phyloP scores from a whole-genome alignment of 2,329 filamentous ascomycete species.

The Stemphylium lycopersici region DNA sequence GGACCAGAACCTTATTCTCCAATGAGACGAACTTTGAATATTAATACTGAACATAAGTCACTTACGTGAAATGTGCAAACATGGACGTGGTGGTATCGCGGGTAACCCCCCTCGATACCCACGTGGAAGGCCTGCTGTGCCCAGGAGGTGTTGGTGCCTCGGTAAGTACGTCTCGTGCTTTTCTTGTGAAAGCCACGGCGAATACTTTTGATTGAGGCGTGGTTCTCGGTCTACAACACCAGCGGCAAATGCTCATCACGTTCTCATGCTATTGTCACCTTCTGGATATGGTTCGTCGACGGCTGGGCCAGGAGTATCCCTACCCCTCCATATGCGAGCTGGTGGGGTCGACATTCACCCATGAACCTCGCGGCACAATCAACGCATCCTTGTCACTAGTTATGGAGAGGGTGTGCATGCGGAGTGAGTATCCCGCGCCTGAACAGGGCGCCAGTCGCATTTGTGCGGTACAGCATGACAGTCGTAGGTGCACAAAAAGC shows the following conservation, averaged over 20 bases:
- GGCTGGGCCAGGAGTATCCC: slow-evolving; percentile 17
- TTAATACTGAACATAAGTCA: neutral
- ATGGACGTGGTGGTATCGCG: neutral
- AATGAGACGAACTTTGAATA: neutral
- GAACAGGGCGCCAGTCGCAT: slow-evolving; percentile 11
- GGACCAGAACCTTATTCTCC: neutral
- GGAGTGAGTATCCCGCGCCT: slow-evolving; percentile 32
- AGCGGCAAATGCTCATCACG: slow-evolving; percentile 19
- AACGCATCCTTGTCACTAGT: slow-evolving; percentile 25
- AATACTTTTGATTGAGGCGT: slow-evolving; percentile 5
- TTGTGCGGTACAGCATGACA: slow-evolving; percentile 12
- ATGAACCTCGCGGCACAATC: slow-evolving; percentile 28
- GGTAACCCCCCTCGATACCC: neutral
- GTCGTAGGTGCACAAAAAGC: slow-evolving; percentile 16
- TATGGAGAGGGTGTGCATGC: slow-evolving; percentile 28
- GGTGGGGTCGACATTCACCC: slow-evolving; percentile 31
- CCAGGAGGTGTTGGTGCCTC: slow-evolving; percentile 5
- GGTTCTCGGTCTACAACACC: slow-evolving; percentile 13
- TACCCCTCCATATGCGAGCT: slow-evolving; percentile 27
- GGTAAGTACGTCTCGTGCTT: slow-evolving; percentile 7
- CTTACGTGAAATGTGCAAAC: neutral
- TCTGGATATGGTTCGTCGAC: slow-evolving; percentile 30
- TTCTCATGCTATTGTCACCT: slow-evolving; percentile 35
- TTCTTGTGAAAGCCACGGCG: neutral
- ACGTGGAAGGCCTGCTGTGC: neutral